phyloP scores from a whole-genome alignment of 192 early-diverging fungal species.

The Mortierella antarctica region DNA sequence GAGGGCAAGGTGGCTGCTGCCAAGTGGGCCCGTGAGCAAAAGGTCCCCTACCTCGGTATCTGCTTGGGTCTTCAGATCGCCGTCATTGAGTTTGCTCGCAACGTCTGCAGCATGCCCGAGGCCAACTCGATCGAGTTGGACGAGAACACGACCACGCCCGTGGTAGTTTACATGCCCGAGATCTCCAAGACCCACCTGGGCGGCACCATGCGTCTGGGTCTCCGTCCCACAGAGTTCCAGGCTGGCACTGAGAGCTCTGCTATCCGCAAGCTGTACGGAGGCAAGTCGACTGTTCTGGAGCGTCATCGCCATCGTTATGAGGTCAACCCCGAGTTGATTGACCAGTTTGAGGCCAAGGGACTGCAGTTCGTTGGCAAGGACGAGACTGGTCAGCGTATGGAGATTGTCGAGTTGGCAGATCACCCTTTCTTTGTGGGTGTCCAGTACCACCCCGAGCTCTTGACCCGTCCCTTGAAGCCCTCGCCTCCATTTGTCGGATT shows the following conservation, averaged over 20 bases:
- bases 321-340: slow-evolving; percentile 89
- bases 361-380: slow-evolving; percentile 91
- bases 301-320: slow-evolving; percentile 97
- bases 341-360: slow-evolving; percentile 81
- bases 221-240: slow-evolving; percentile 82
- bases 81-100: slow-evolving; percentile 95
- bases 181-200: slow-evolving; percentile 92
- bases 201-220: slow-evolving; percentile 95
- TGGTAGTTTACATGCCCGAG: slow-evolving; percentile 98
- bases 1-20: slow-evolving; percentile 95
- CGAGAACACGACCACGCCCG: slow-evolving; percentile 73
- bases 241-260: slow-evolving; percentile 66
- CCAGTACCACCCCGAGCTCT: slow-evolving; percentile 98
- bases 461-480: slow-evolving; percentile 92
- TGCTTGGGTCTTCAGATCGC: slow-evolving; percentile 97
- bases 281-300: slow-evolving; percentile 65
- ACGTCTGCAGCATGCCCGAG: slow-evolving; percentile 80
- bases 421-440: slow-evolving; percentile 97
- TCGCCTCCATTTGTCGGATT: slow-evolving; percentile 93
- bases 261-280: slow-evolving; percentile 80
- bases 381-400: slow-evolving; percentile 96
- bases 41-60: slow-evolving; percentile 97
- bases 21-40: slow-evolving; percentile 97
- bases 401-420: slow-evolving; percentile 85
- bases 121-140: slow-evolving; percentile 92